Conservation (phyloP, 345 rosid genomes). For the Chamaenerion angustifolium region DNA sequence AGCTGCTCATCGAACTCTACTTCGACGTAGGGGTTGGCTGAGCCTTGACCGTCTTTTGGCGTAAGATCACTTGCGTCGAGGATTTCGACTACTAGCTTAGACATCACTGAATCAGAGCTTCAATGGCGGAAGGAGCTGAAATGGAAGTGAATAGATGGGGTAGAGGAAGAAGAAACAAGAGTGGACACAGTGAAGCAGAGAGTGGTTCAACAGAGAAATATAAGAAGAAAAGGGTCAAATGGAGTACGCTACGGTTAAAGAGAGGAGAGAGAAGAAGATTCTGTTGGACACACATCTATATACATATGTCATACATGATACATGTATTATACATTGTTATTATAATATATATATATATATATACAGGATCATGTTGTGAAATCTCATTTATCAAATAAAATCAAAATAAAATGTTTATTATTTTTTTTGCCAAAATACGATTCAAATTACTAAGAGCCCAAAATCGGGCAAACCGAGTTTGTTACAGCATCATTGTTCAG, state of each 20-base stretch:
- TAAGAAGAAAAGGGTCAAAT: slow-evolving; percentile 2
- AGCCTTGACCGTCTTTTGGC: slow-evolving; percentile 79
- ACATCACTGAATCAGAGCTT: slow-evolving; percentile 26
- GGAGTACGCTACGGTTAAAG: background rate
- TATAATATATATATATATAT: too few relatives aligned
- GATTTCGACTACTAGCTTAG: slow-evolving; percentile 59
- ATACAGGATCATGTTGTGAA: too few relatives aligned
- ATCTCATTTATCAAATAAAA: too few relatives aligned
- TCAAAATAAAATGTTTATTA: too few relatives aligned
- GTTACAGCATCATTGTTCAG: too few relatives aligned
- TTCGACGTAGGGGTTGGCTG: slow-evolving; percentile 62
- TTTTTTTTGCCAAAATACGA: too few relatives aligned
- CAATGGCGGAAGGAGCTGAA: slow-evolving; percentile 1
- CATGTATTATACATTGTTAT: background rate
- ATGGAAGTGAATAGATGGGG: slow-evolving; percentile 13
- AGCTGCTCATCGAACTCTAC: slow-evolving; percentile 43
- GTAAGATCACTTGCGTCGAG: slow-evolving; percentile 61
- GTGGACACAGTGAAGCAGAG: slow-evolving; percentile 12
- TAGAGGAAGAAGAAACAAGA: slow-evolving; percentile 2
- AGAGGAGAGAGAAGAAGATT: background rate
- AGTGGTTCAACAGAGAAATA: slow-evolving; percentile 20
- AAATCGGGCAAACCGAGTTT: too few relatives aligned
- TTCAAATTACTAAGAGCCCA: too few relatives aligned
- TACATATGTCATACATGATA: background rate
- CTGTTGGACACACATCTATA: background rate